phyloP scores from a whole-genome alignment of 2,329 filamentous ascomycete genomes.

The Plenodomus lindquistii region DNA sequence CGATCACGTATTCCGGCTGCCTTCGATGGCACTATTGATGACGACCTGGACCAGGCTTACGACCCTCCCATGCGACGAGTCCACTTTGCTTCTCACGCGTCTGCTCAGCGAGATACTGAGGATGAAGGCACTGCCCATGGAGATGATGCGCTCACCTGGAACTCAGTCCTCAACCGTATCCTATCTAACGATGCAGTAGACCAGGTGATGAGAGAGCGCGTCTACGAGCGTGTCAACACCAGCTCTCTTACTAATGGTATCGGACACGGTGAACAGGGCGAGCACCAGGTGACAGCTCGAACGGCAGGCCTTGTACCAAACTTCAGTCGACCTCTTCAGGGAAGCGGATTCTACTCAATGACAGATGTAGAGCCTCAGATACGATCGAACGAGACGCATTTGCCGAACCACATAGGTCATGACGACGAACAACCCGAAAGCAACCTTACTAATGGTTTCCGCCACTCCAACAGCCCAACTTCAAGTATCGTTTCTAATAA shows the following conservation, averaged over 20 bases:
- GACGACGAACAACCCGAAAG: neutral
- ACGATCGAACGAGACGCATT: neutral
- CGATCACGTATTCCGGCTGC: neutral
- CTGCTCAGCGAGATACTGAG: neutral
- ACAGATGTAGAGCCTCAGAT: neutral
- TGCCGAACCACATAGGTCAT: neutral
- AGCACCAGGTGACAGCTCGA: neutral
- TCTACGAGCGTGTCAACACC: slow-evolving; percentile 4
- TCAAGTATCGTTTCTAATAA: slow-evolving; percentile 1
- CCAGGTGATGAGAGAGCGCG: slow-evolving; percentile 1
- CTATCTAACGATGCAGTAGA: slow-evolving; percentile 7
- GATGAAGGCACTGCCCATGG: neutral
- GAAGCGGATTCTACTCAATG: slow-evolving; percentile 11
- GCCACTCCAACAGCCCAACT: neutral
- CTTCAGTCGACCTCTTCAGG: slow-evolving; percentile 24
- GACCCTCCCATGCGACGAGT: neutral
- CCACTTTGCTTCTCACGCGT: too few species aligned
- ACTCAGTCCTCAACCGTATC: slow-evolving; percentile 10
- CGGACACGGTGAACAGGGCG: neutral
- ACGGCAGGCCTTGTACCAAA: slow-evolving; percentile 25
- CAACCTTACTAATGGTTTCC: neutral
- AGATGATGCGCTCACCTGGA: slow-evolving; percentile 12
- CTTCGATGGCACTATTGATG: too few species aligned
- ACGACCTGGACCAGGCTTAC: neutral
- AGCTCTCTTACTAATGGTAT: neutral